Percentiles rank a stretch among this genome's conserved stretches.
Conservation (phyloP, 495 filamentous ascomycete species). For the Penicillium alfredii region DNA sequence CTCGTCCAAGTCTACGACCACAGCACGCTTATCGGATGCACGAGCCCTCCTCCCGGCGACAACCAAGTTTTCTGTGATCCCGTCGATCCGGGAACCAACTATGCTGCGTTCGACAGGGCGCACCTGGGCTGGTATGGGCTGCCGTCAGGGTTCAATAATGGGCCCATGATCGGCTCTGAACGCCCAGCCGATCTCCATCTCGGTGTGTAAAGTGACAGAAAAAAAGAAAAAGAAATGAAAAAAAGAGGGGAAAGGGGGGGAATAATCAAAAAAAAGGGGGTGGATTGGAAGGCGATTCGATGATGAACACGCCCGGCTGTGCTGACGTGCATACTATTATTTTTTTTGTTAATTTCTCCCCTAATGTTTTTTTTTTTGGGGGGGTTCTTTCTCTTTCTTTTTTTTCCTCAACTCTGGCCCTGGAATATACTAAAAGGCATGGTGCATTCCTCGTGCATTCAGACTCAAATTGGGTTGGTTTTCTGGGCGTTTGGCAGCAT, state of each 20-base stretch:
- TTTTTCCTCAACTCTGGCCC: too few relatives aligned
- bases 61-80: slow-evolving; percentile 22
- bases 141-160: slow-evolving; percentile 8
- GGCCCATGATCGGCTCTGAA: slow-evolving; percentile 12
- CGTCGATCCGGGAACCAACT: slow-evolving; percentile 15
- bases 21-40: slow-evolving; percentile 23
- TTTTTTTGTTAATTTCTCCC: slow-evolving; percentile 4
- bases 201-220: slow-evolving; percentile 10
- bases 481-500: too few relatives aligned
- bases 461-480: too few relatives aligned
- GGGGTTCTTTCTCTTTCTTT: too few relatives aligned
- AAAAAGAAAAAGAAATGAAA: slow-evolving; percentile 4
- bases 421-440: too few relatives aligned
- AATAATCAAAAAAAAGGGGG: not conserved
- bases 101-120: slow-evolving; percentile 15
- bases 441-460: too few relatives aligned
- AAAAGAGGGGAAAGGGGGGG: not conserved
- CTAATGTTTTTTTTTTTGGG: slow-evolving; percentile 2
- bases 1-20: slow-evolving; percentile 20
- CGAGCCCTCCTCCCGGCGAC: slow-evolving; percentile 16
- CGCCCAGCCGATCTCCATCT: slow-evolving; percentile 18
- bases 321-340: slow-evolving; percentile 9
- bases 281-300: not conserved
- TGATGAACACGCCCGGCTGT: not conserved
- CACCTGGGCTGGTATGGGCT: slow-evolving; percentile 18